phyloP scores from a whole-genome alignment of 495 filamentous ascomycete genomes.

The Annulohypoxylon moriforme region DNA sequence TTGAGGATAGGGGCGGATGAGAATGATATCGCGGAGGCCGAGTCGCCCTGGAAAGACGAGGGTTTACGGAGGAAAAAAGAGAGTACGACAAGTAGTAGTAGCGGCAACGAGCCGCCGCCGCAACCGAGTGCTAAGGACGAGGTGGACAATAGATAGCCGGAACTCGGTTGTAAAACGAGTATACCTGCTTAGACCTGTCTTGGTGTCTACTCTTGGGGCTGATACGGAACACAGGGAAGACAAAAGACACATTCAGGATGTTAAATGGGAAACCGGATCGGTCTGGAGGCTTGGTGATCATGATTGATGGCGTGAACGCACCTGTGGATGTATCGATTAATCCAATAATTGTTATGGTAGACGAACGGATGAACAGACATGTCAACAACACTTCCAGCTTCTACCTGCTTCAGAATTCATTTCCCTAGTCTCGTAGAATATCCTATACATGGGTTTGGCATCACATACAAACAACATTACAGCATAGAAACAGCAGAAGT shows the following conservation, averaged over 20 bases:
- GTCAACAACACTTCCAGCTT: not conserved
- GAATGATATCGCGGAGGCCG: slow-evolving; percentile 19
- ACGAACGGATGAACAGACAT: slow-evolving; percentile 13
- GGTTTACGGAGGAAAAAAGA: slow-evolving; percentile 7
- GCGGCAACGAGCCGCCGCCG: not conserved
- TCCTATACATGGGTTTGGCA: not conserved
- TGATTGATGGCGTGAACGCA: not conserved
- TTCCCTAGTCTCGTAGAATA: not conserved
- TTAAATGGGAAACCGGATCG: not conserved
- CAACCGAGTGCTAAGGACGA: slow-evolving; percentile 4
- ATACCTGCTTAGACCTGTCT: not conserved
- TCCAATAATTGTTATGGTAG: slow-evolving; percentile 9
- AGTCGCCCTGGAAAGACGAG: slow-evolving; percentile 44
- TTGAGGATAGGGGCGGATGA: slow-evolving; percentile 26
- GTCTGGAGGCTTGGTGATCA: not conserved
- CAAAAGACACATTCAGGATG: not conserved
- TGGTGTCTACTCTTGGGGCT: not conserved
- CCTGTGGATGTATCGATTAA: slow-evolving; percentile 9
- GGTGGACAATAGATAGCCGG: slow-evolving; percentile 12
- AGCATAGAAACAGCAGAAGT: not conserved
- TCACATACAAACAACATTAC: not conserved
- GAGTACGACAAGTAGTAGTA: slow-evolving; percentile 8
- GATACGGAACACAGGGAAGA: not conserved
- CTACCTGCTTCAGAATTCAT: not conserved
- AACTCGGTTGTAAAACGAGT: not conserved